Evolutionary conservation across 2,329 filamentous ascomycete genomes (phyloP).

Genomic region (Pseudofabraea citricarpa): DNA sequence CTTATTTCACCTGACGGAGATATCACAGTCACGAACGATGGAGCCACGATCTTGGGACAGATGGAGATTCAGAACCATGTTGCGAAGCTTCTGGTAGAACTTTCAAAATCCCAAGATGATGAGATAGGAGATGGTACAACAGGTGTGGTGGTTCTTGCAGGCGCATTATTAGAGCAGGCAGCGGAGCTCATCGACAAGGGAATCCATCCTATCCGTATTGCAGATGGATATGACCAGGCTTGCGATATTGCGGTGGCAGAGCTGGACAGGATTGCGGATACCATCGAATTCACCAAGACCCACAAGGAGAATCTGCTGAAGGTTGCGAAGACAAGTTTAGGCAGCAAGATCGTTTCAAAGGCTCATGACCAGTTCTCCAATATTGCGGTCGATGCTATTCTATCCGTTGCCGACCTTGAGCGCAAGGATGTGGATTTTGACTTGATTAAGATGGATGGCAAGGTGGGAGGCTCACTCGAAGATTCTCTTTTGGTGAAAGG

Average conservation of each 20-base stretch:
- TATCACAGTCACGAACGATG: slow-evolving; percentile 98
- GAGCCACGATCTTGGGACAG: slow-evolving; percentile 92
- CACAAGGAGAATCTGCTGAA: slow-evolving; percentile 84
- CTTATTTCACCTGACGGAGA: slow-evolving; percentile 97
- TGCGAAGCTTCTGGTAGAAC: slow-evolving; percentile 90
- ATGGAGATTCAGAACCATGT: slow-evolving; percentile 99
- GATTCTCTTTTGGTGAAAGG: slow-evolving; percentile 94
- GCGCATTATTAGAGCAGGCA: slow-evolving; percentile 91
- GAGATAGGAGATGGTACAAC: slow-evolving; percentile 99
- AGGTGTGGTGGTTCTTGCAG: slow-evolving; percentile 92
- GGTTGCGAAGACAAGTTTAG: slow-evolving; percentile 91
- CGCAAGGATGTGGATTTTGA: slow-evolving; percentile 98
- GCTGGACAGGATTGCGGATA: slow-evolving; percentile 89
- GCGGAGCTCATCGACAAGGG: slow-evolving; percentile 99
- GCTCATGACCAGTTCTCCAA: slow-evolving; percentile 97
- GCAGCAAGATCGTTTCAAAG: slow-evolving; percentile 99
- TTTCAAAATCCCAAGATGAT: slow-evolving; percentile 97
- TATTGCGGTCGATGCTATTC: slow-evolving; percentile 93
- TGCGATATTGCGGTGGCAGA: slow-evolving; percentile 94
- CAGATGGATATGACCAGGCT: slow-evolving; percentile 95
- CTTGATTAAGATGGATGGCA: slow-evolving; percentile 98
- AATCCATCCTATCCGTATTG: slow-evolving; percentile 97
- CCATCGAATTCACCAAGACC: slow-evolving; percentile 76
- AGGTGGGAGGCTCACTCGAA: slow-evolving; percentile 90
- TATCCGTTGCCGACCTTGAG: slow-evolving; percentile 93